Evolutionary conservation across 1,139 yeast genomes (phyloP), one percentile per base, ranked within the genome.

Genomic region (Lodderomyces oxycetoniae): DNA sequence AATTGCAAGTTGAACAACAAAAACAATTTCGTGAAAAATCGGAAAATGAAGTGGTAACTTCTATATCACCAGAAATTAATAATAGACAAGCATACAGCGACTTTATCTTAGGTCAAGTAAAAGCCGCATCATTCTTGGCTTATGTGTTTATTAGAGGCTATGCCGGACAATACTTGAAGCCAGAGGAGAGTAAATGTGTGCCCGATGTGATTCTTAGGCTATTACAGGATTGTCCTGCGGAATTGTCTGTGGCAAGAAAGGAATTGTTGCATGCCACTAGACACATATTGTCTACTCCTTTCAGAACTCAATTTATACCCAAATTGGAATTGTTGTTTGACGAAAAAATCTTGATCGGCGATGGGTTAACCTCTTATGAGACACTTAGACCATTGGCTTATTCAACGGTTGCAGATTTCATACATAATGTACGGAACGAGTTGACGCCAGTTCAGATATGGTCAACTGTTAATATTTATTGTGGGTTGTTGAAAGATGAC

Each of bases 221-320:
- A 30, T 64, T 93, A 30, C 95, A 88, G 55, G 98, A 93, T 55
- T 91, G 97, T 53, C 98, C 99, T 4, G 82, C 95, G n/a, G 97
- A 91, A 55, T 66, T 88, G 32, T 84, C 95, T 2, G 81, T 89
- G 4, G 95, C 96, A 0, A 69, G 98, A 49, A 88, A 91, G 53
- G 99, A 93, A 57, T 63, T 93, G 31, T 65, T 93, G 27, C 97
- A 91, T 45, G 96, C 97, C 0, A 87, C 96, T 4, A 73, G 98
- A 50, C 98, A 93, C 52, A 87, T 93, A 16, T 63, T 93, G 35
- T 85, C 95, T 4, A 89, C 97, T 0, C 88, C 89, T 17, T 86
- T 86, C 53, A 74, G 95, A 44, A 66, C 78, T 2, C 73, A 86
- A 28, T 93, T 93, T 52, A 69, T 91, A 31, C 88, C 96, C 2